A percentile compares a stretch with the other conserved stretches of the same genome.
These are phyloP conservation scores for Pelargonium australe DNA, from an alignment of 441 rosid species.

Conservation along the genomic window DNA sequence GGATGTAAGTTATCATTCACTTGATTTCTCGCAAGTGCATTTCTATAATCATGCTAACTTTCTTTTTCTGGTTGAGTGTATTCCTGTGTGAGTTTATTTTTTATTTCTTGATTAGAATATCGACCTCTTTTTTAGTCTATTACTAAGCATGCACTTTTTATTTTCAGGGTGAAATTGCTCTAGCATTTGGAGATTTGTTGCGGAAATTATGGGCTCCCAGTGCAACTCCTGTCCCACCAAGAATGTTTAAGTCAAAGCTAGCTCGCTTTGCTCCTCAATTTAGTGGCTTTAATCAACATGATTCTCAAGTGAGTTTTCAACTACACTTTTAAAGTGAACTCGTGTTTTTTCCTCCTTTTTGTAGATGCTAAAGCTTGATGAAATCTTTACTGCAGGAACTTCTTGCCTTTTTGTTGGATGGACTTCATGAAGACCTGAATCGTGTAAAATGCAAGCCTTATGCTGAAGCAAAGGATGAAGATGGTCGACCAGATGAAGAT, in stretches of 20 bases:
- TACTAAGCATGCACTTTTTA: conserved; percentile 12
- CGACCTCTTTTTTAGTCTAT: conserved; percentile 12
- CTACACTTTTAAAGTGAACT: conserved; percentile 20
- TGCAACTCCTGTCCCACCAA: conserved; percentile 56
- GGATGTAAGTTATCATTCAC: conserved; percentile 43
- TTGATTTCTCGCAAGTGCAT: conserved; percentile 11
- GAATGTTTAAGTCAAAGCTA: conserved; percentile 65
- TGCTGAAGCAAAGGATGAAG: conserved; percentile 63
- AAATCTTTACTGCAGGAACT: conserved; percentile 46
- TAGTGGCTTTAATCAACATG: conserved; percentile 77
- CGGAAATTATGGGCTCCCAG: conserved; percentile 79
- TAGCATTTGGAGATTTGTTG: conserved; percentile 65
- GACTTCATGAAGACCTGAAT: conserved; percentile 75
- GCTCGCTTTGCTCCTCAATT: conserved; percentile 74
- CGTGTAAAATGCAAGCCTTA: conserved; percentile 72
- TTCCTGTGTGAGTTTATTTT: conserved; percentile 7
- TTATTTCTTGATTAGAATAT: conserved; percentile 9
- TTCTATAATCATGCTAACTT: conserved; percentile 13
- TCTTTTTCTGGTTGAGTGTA: background rate
- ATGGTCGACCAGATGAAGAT: conserved; percentile 57
- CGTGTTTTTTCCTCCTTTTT: conserved; percentile 17
- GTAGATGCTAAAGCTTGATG: conserved; percentile 23
- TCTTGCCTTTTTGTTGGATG: conserved; percentile 69
- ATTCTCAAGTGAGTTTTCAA: conserved; percentile 61
- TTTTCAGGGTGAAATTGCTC: conserved; percentile 67